These are phyloP conservation scores for Knoxdaviesia capensis DNA, from an alignment of 2,329 filamentous ascomycete genomes.

Conservation along the genomic window DNA sequence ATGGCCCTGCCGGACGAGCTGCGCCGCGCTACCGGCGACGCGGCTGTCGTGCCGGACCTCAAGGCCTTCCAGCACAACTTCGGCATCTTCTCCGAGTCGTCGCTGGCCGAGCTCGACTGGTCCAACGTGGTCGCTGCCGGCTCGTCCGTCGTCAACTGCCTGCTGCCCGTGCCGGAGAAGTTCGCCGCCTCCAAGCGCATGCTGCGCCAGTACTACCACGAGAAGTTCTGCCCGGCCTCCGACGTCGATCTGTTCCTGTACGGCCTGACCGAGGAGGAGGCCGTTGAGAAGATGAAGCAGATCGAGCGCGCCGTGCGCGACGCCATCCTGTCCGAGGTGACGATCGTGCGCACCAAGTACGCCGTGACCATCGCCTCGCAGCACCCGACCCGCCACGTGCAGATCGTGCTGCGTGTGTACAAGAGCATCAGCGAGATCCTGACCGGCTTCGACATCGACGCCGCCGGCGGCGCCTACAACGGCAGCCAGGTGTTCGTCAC, in stretches of 20 bases:
- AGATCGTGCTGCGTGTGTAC: constrained; percentile 74
- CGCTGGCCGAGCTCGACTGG: constrained; percentile 60
- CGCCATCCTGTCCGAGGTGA: constrained; percentile 63
- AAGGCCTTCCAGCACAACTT: constrained; percentile 64
- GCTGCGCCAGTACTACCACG: constrained; percentile 58
- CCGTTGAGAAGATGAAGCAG: constrained; percentile 63
- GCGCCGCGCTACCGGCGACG: constrained; percentile 39
- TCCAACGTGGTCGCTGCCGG: constrained; percentile 65
- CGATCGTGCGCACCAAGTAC: constrained; percentile 69
- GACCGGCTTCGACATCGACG: constrained; percentile 77
- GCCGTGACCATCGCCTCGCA: constrained; percentile 71
- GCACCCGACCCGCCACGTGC: constrained; percentile 66
- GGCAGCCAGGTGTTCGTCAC: constrained; percentile 62
- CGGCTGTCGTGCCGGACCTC: constrained; percentile 46
- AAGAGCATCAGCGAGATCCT: constrained; percentile 69
- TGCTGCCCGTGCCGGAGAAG: constrained; percentile 48
- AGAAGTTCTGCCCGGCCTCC: constrained; percentile 61
- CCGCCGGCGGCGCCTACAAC: constrained; percentile 62
- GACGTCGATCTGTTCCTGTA: constrained; percentile 80
- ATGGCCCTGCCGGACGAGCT: constrained; percentile 44
- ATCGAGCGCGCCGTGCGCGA: constrained; percentile 61
- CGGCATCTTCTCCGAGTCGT: constrained; percentile 61
- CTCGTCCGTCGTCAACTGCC: constrained; percentile 59
- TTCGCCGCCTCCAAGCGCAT: constrained; percentile 41
- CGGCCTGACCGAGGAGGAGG: constrained; percentile 55